Evolutionary conservation across 2,329 filamentous ascomycete genomes (phyloP).

Genomic region (Ustilaginoidea virens): DNA sequence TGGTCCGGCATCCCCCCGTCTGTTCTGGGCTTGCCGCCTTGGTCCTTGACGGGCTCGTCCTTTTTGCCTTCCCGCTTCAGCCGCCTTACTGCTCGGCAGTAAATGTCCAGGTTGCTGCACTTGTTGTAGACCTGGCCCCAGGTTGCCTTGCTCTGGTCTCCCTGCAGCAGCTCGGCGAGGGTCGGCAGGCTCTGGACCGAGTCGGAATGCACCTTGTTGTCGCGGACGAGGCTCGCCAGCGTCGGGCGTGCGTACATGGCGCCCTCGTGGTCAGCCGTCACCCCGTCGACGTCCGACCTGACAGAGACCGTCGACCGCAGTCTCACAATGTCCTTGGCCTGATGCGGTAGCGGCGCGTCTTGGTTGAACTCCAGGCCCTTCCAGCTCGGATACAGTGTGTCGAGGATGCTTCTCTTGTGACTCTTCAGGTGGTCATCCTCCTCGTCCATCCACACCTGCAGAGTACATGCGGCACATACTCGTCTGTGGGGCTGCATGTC

Average conservation of each 20-base stretch:
- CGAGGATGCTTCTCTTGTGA: slow-evolving; percentile 7
- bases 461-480: slow-evolving; percentile 15
- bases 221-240: slow-evolving; percentile 7
- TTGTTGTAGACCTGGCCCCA: slow-evolving; percentile 4
- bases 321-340: slow-evolving; percentile 8
- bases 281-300: slow-evolving; percentile 3
- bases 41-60: background rate
- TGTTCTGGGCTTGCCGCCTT: background rate
- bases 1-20: slow-evolving; percentile 9
- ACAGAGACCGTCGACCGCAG: slow-evolving; percentile 7
- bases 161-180: slow-evolving; percentile 8
- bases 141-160: background rate
- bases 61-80: background rate
- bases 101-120: slow-evolving; percentile 10
- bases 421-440: slow-evolving; percentile 15
- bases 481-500: slow-evolving; percentile 5
- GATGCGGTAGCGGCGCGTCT: slow-evolving; percentile 14
- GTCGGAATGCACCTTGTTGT: slow-evolving; percentile 14
- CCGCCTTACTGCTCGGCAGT: slow-evolving; percentile 5
- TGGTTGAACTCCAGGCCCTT: slow-evolving; percentile 11
- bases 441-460: slow-evolving; percentile 14
- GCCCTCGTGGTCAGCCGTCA: slow-evolving; percentile 7
- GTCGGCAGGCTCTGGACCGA: slow-evolving; percentile 15
- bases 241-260: slow-evolving; percentile 1
- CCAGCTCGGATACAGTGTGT: slow-evolving; percentile 14